Base-by-base conservation (phyloP, 1,284 basidiomycete genomes). In the Trametes hirsuta region DNA sequence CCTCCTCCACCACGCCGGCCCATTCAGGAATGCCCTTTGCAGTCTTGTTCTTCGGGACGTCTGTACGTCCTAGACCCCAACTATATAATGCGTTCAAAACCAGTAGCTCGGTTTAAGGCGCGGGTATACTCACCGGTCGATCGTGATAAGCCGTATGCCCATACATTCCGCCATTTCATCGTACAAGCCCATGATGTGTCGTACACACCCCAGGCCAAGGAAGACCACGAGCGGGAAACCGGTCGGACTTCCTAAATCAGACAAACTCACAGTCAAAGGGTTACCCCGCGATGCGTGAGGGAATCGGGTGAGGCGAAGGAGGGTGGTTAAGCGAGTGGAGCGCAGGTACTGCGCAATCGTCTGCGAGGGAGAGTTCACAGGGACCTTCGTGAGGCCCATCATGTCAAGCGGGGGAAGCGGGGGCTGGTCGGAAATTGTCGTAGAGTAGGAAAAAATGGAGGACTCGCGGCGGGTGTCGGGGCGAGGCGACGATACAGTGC, bases 111-210 rank as follows among this genome's bases (percentile, higher is more conserved):
- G n/a, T 47, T 37, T 6, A 22, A 54, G 36, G 56, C 55, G 37
- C n/a, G 42, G 22, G 12, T 4, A 41, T 30, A 72, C 79, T 63
- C 71, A 91, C 88, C 97, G 85, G 75, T 99, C 97, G 67, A 99
- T 90, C 52, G 96, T 97, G 68, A 99, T 95, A 50, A 99, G 79
- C 48, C 97, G 81, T 30, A 99, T 81, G 1, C 89, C 90, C 58
- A 97, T 76, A 52, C 90, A 91, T 61, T 90, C 85, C 12, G 97
- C 97, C 84, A 98, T 91, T 72, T 98, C 97, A 72, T 98, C 96
- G 73, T 97, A 98, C 41, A 98, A 76, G 5, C 93, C 95, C 79
- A 97, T 90, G 56, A 98, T 84, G 74, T 98, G 95, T 35, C 97
- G 84, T 5, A 98, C 96, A 69, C 94, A 95, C 4, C 97, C 96